Conservation (phyloP, 2,329 filamentous ascomycete genomes). For the Xylogone sp. region DNA sequence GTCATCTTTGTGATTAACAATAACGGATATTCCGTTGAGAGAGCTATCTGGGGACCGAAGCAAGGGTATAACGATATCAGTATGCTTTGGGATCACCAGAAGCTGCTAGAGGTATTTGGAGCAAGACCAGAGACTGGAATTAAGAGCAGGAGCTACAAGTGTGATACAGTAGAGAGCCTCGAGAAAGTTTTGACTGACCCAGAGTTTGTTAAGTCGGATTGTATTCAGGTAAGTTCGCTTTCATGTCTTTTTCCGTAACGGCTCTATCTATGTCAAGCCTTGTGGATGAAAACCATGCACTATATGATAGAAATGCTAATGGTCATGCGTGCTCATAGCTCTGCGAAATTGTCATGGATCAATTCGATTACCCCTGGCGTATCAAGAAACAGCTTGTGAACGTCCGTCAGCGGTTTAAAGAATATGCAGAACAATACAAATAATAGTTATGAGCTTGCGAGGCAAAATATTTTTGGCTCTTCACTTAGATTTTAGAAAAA, state of each 20-base stretch:
- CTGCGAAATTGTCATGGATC: conserved; percentile 37
- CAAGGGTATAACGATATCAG: conserved; percentile 52
- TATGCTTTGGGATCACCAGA: conserved; percentile 46
- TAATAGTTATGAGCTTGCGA: too few relatives aligned
- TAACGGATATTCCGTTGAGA: conserved; percentile 55
- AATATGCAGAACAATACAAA: too few relatives aligned
- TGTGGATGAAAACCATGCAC: conserved; percentile 25
- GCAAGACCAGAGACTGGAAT: conserved; percentile 35
- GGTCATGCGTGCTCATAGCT: conserved; percentile 27
- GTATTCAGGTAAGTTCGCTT: conserved; percentile 13
- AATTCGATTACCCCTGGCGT: conserved; percentile 1
- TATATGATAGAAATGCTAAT: too few relatives aligned
- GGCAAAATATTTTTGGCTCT: too few relatives aligned
- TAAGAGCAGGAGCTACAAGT: conserved; percentile 27
- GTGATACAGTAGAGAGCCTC: conserved; percentile 42
- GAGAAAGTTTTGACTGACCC: conserved; percentile 33
- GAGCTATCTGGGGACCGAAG: conserved; percentile 51
- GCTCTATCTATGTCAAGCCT: conserved; percentile 30
- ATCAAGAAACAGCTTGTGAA: background rate
- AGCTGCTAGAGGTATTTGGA: conserved; percentile 45
- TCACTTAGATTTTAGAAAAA: too few relatives aligned
- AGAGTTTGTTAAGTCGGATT: conserved; percentile 20
- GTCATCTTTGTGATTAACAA: conserved; percentile 55
- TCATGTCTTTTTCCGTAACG: background rate
- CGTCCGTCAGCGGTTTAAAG: background rate